A percentile compares a stretch with the other conserved stretches of the same genome.
These are phyloP conservation scores for Anastatica hierochuntica DNA, from an alignment of 345 rosid species.

Conservation along the genomic window DNA sequence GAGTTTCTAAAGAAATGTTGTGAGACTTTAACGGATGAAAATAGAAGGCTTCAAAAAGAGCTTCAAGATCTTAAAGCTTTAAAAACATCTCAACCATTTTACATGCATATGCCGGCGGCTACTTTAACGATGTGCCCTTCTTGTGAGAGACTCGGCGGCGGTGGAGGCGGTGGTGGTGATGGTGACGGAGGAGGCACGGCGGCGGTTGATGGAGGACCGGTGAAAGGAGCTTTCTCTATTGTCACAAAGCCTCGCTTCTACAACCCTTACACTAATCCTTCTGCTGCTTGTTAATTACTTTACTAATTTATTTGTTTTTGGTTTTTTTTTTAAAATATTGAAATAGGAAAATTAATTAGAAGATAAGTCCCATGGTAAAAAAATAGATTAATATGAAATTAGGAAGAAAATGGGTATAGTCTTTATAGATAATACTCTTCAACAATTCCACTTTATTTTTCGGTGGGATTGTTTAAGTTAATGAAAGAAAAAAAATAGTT, in stretches of 20 bases:
- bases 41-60: constrained; percentile 83
- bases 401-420: constrained; percentile 11
- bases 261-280: constrained; percentile 60
- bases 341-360: neutral
- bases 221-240: constrained; percentile 23
- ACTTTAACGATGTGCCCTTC: constrained; percentile 65
- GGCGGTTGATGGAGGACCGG: constrained; percentile 15
- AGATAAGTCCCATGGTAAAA: neutral
- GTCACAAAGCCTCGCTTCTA: constrained; percentile 51
- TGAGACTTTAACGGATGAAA: constrained; percentile 84
- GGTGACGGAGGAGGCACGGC: neutral
- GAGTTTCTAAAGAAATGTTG: constrained; percentile 86
- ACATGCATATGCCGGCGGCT: constrained; percentile 72
- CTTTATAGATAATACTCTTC: constrained; percentile 25
- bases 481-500: constrained; percentile 25
- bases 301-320: neutral
- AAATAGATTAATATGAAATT: neutral
- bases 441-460: constrained; percentile 52
- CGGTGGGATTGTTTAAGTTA: constrained; percentile 52
- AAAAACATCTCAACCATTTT: constrained; percentile 42
- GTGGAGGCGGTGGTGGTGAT: constrained; percentile 1
- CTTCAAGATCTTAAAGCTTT: constrained; percentile 68
- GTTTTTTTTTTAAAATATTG: too few relatives aligned
- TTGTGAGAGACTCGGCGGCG: constrained; percentile 46
- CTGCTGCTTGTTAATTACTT: constrained; percentile 61